These are phyloP conservation scores for Colletotrichum chlorophyti DNA, from an alignment of 2,329 filamentous ascomycete genomes.

Conservation along the genomic window DNA sequence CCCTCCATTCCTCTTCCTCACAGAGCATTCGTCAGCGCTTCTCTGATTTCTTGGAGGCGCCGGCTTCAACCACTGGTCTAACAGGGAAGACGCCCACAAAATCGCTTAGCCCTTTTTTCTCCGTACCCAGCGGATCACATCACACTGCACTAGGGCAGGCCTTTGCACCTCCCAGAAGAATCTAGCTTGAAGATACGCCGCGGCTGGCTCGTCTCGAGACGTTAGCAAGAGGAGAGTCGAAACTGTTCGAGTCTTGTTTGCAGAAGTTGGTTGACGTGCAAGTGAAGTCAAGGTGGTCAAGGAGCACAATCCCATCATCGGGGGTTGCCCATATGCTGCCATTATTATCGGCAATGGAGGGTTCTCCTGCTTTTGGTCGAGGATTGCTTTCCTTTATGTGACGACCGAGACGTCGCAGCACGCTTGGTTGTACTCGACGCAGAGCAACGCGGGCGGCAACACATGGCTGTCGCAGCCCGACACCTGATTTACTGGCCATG, in stretches of 20 bases:
- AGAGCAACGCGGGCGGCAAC: not conserved
- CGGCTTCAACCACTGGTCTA: constrained; percentile 11
- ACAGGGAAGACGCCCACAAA: constrained; percentile 7
- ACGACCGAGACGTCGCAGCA: constrained; percentile 1
- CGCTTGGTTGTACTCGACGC: not conserved
- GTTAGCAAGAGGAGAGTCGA: not conserved
- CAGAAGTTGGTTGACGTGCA: constrained; percentile 7
- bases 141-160: constrained; percentile 17
- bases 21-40: no score
- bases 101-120: not conserved
- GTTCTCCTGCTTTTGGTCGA: not conserved
- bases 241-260: constrained; percentile 3
- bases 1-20: no score
- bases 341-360: no score
- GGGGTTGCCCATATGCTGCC: constrained; percentile 1
- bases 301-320: not conserved
- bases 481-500: no score
- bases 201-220: constrained; percentile 16
- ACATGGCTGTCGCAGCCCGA: constrained; percentile 19
- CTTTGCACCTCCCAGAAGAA: constrained; percentile 7
- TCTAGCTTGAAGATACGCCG: constrained; percentile 10
- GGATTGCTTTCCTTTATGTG: constrained; percentile 6
- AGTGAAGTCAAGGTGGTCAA: not conserved
- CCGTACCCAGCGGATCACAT: constrained; percentile 9
- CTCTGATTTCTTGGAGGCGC: not conserved